A percentile compares a stretch with the other conserved stretches of the same genome.
These are phyloP conservation scores for Saksenaea vasiformis DNA, from an alignment of 371 early-diverging fungal genomes.

Conservation along the genomic window DNA sequence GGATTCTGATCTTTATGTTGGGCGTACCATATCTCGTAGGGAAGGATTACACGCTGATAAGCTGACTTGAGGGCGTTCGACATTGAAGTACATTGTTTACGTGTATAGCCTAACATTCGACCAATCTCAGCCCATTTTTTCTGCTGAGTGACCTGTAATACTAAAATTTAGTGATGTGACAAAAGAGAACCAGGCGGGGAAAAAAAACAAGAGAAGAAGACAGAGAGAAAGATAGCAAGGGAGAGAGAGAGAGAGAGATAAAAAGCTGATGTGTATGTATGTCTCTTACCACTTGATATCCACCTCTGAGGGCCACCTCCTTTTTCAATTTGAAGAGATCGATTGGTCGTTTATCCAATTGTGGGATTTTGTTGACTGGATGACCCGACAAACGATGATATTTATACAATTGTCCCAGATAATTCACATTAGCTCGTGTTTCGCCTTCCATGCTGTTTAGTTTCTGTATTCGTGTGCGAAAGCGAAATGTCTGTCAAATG, in stretches of 20 bases:
- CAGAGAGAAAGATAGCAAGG: neutral
- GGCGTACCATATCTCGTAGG: conserved; percentile 82
- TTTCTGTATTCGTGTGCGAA: conserved; percentile 87
- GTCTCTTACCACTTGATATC: conserved; percentile 70
- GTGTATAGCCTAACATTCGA: conserved; percentile 72
- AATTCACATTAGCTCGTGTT: conserved; percentile 86
- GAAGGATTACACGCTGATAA: conserved; percentile 78
- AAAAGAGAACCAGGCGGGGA: neutral
- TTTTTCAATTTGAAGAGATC: conserved; percentile 84
- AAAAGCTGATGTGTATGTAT: neutral
- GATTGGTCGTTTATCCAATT: conserved; percentile 81
- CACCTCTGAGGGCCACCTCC: conserved; percentile 82
- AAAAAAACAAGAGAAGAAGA: neutral
- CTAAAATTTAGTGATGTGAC: neutral
- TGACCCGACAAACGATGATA: conserved; percentile 84
- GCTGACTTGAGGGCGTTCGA: conserved; percentile 82
- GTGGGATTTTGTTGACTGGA: conserved; percentile 76
- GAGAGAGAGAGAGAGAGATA: conserved; percentile 3
- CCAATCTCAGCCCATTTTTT: conserved; percentile 94
- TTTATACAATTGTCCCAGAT: conserved; percentile 86
- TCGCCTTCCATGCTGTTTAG: conserved; percentile 92
- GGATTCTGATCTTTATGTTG: conserved; percentile 36
- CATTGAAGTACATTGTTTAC: conserved; percentile 81
- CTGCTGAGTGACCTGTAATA: conserved; percentile 66
- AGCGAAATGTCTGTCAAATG: conserved; percentile 76